A percentile compares a stretch with the other conserved stretches of the same genome.
Evolutionary conservation across 2,329 filamentous ascomycete species (phyloP).

Genomic region (Botrytis fabae): DNA sequence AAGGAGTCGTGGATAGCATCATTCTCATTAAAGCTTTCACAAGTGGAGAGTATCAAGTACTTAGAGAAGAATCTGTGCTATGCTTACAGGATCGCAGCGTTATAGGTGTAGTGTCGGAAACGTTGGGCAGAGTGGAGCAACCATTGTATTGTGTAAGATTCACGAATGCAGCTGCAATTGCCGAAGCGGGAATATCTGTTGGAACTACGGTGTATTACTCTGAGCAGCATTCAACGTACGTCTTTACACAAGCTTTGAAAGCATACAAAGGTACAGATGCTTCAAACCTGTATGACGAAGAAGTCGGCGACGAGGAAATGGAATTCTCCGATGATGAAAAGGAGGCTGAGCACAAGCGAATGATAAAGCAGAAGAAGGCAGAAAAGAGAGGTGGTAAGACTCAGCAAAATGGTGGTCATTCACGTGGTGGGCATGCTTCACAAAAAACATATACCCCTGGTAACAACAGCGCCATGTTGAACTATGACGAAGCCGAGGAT

Average conservation of each 20-base stretch:
- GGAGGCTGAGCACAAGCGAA: conserved; percentile 77
- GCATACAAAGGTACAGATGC: conserved; percentile 86
- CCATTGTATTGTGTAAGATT: conserved; percentile 86
- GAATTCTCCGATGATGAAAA: conserved; percentile 98
- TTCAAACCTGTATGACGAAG: conserved; percentile 92
- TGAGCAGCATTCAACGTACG: conserved; percentile 73
- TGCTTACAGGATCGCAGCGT: conserved; percentile 75
- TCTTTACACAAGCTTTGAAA: conserved; percentile 82
- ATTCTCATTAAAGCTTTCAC: conserved; percentile 76
- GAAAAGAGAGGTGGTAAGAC: conserved; percentile 56
- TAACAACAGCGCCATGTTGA: conserved; percentile 50
- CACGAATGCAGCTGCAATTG: conserved; percentile 65
- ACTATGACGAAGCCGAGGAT: conserved; percentile 69
- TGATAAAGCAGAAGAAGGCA: conserved; percentile 65
- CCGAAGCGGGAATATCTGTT: conserved; percentile 63
- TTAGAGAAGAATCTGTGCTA: conserved; percentile 81
- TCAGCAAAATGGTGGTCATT: conserved; percentile 45
- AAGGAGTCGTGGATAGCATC: conserved; percentile 76
- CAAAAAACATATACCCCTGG: conserved; percentile 39
- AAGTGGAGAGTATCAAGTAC: conserved; percentile 78
- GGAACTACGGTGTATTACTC: conserved; percentile 79
- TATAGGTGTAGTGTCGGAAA: conserved; percentile 80
- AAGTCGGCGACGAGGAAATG: conserved; percentile 79
- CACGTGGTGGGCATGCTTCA: conserved; percentile 42
- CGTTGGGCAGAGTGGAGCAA: conserved; percentile 80